phyloP scores from a whole-genome alignment of 2,329 filamentous ascomycete genomes.

The Polytolypa hystricis region DNA sequence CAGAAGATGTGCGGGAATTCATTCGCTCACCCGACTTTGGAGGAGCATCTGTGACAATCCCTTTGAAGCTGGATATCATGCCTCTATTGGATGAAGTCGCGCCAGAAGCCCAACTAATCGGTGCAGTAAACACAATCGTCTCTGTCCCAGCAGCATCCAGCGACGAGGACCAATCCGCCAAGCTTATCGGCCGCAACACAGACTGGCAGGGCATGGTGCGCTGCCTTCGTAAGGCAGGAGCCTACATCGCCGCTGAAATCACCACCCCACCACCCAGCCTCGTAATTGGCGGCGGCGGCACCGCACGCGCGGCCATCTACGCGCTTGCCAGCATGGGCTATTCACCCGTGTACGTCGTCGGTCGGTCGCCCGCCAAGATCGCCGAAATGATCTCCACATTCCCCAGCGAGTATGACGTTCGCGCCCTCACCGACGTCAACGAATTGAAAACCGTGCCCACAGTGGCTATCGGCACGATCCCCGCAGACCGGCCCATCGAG shows the following conservation, averaged over 20 bases:
- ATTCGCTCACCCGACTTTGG: constrained; percentile 69
- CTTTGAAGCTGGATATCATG: constrained; percentile 83
- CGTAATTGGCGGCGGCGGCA: constrained; percentile 85
- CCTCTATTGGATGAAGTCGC: constrained; percentile 68
- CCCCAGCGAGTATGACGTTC: constrained; percentile 59
- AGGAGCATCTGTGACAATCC: constrained; percentile 90
- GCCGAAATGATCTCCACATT: constrained; percentile 59
- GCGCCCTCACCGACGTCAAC: constrained; percentile 45
- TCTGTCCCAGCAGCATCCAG: constrained; percentile 35
- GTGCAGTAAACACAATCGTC: constrained; percentile 89
- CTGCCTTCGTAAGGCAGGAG: constrained; percentile 59
- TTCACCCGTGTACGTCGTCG: constrained; percentile 75
- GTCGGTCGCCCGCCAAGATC: constrained; percentile 61
- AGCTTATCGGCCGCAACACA: constrained; percentile 78
- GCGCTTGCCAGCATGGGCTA: constrained; percentile 76
- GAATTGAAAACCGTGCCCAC: constrained; percentile 46
- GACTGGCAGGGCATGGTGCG: constrained; percentile 90
- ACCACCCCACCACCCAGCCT: constrained; percentile 47
- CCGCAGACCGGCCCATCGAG: constrained; percentile 77
- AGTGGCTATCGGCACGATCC: constrained; percentile 82
- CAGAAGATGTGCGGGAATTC: constrained; percentile 48
- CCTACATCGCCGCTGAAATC: constrained; percentile 34
- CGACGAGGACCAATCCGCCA: constrained; percentile 33
- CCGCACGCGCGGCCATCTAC: constrained; percentile 81
- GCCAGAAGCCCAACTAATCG: constrained; percentile 67